A percentile compares a stretch with the other conserved stretches of the same genome.
Conservation (phyloP, 164 flowering plant genomes). For the Magnolia kwangsiensis region DNA sequence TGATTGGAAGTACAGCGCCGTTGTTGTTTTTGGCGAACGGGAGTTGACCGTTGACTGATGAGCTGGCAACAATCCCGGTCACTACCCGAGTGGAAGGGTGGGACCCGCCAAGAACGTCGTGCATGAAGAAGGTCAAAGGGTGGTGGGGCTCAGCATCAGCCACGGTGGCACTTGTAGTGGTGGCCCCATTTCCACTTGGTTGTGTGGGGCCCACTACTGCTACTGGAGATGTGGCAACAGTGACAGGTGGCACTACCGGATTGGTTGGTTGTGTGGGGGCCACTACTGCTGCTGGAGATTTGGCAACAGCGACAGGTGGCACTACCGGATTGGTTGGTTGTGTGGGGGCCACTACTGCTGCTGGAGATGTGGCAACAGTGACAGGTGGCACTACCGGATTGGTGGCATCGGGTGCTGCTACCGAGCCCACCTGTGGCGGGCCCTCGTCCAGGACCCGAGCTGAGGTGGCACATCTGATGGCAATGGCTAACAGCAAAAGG, state of each 20-base stretch:
- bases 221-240: constrained; percentile 3
- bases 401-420: constrained; percentile 4
- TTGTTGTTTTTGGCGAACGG: constrained; percentile 74
- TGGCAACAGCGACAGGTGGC: not conserved
- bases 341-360: constrained; percentile 23
- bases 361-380: constrained; percentile 7
- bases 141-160: constrained; percentile 14
- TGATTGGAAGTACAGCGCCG: constrained; percentile 41
- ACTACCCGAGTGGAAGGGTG: constrained; percentile 52
- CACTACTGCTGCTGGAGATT: constrained; percentile 6
- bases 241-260: constrained; percentile 9
- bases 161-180: not conserved
- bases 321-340: constrained; percentile 6
- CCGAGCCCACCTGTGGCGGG: not conserved
- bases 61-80: constrained; percentile 55
- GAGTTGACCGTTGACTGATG: constrained; percentile 56
- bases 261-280: constrained; percentile 2
- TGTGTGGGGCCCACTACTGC: constrained; percentile 10
- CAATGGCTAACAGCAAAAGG: constrained; percentile 25
- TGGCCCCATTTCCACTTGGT: constrained; percentile 4
- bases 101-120: constrained; percentile 44
- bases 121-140: constrained; percentile 44
- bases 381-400: constrained; percentile 11
- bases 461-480: constrained; percentile 33
- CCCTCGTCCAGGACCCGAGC: no score